Evolutionary conservation across 768 basidiomycete genomes (phyloP), one percentile per base, ranked within the genome.

Genomic region (Clathrus columnatus): DNA sequence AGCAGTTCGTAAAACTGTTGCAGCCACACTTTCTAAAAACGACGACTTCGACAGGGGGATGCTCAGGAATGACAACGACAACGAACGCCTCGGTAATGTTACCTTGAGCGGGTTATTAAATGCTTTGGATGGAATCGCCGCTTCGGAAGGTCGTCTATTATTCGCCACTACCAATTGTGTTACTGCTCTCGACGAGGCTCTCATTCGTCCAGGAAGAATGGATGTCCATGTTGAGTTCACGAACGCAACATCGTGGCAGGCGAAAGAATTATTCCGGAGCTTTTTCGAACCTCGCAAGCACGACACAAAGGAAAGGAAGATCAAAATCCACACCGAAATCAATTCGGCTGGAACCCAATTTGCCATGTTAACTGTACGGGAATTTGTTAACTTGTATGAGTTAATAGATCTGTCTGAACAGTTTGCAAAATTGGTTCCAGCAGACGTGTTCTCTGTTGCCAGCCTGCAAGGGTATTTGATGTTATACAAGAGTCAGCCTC

Each of bases 91-190:
- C 36, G 66, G 63, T 52, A 74, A 75, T 28, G 69, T 89, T 26
- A 83, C 79, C n/a, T 78, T 89, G 42, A 84, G 82, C 48, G 87
- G 87, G 16, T 75, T 90, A 6, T 74, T 90, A 4, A 87, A 87
- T 54, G 83, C 84, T 20, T 75, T 89, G 23, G 87, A 90, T 61
- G 87, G 87, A 29, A 79, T 88, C 48, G 81, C 77, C 2, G 87
- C 87, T 1, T 83, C 84, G 61, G 87, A 90, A 69, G 88, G 87
- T n/a, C 83, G 87, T 0, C 77, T 90, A 24, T 71, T 87, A 6
- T 86, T 86, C 50, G 87, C 87, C 4, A 88, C 85, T 2, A 87
- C 85, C 1, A 89, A 91, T 71, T 80, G 83, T 60, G 85, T 84
- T 66, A 63, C 67, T 8, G 70, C 77, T 1, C 79, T 91, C 24